Evolutionary conservation across 2,329 filamentous ascomycete species (phyloP).

Genomic region (Lachnellula subtilissima): DNA sequence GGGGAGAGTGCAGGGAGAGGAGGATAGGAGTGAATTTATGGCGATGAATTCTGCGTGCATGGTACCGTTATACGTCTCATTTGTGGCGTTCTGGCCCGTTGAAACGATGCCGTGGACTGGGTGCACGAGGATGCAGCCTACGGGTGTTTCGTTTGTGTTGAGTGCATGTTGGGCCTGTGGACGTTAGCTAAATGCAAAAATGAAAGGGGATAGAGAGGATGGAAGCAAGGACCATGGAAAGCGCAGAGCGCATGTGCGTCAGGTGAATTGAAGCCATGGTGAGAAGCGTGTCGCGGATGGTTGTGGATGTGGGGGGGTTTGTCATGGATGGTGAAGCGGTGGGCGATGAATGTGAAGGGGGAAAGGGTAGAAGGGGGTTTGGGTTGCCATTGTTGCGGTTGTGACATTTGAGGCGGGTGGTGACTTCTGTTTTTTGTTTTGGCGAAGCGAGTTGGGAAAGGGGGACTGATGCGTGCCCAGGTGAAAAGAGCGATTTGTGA

Average conservation of each 20-base stretch:
- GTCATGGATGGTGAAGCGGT: too few relatives aligned
- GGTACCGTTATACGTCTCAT: constrained; percentile 83
- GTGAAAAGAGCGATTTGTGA: too few relatives aligned
- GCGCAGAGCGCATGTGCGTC: constrained; percentile 67
- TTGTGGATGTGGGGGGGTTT: too few relatives aligned
- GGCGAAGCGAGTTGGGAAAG: too few relatives aligned
- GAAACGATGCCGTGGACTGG: constrained; percentile 66
- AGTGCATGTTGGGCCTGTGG: constrained; percentile 78
- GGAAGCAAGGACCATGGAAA: constrained; percentile 63
- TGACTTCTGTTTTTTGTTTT: too few relatives aligned
- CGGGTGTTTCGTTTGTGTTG: constrained; percentile 83
- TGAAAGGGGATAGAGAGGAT: background rate
- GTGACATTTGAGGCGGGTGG: too few relatives aligned
- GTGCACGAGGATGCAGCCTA: constrained; percentile 90
- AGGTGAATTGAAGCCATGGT: too few relatives aligned
- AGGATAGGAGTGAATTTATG: constrained; percentile 57
- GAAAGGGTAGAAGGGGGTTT: too few relatives aligned
- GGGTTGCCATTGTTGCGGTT: too few relatives aligned
- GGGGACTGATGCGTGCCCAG: too few relatives aligned
- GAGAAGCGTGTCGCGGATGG: too few relatives aligned
- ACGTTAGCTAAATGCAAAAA: background rate
- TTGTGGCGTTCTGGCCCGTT: constrained; percentile 94
- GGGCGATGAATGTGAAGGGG: too few relatives aligned
- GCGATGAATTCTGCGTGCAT: constrained; percentile 95
- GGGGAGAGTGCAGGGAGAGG: constrained; percentile 37